Evolutionary conservation across 345 rosid species (phyloP).

Genomic region (Garcia nutans): DNA sequence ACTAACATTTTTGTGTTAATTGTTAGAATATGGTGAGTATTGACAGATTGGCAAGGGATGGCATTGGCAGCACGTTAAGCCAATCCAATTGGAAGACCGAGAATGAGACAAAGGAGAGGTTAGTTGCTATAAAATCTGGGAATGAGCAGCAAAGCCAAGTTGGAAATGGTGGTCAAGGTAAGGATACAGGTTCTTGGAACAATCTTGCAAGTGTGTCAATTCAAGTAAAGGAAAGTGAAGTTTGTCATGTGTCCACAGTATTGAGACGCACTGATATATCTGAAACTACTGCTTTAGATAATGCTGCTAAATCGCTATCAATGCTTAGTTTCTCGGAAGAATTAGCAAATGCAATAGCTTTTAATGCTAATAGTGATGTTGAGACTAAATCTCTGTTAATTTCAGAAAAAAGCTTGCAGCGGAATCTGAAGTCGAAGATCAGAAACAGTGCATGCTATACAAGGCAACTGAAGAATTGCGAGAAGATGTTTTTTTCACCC

Average conservation of each 20-base stretch:
- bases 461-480: not conserved
- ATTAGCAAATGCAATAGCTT: not conserved
- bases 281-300: not conserved
- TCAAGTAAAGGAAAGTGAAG: not conserved
- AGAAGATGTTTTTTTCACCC: not conserved
- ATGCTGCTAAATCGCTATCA: not conserved
- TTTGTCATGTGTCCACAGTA: not conserved
- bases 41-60: not conserved
- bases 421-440: not conserved
- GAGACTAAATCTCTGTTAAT: not conserved
- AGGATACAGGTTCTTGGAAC: not conserved
- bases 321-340: not conserved
- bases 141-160: too few species aligned
- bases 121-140: not conserved
- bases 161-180: too few species aligned
- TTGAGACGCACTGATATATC: not conserved
- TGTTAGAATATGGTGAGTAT: not conserved
- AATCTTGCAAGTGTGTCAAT: not conserved
- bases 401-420: not conserved
- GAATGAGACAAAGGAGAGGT: not conserved
- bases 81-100: not conserved
- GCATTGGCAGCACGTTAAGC: not conserved
- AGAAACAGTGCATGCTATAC: not conserved
- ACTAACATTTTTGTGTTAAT: not conserved
- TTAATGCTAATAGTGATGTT: not conserved